Conservation (phyloP, 2,329 filamentous ascomycete genomes). For the Blastomyces emzantsi region DNA sequence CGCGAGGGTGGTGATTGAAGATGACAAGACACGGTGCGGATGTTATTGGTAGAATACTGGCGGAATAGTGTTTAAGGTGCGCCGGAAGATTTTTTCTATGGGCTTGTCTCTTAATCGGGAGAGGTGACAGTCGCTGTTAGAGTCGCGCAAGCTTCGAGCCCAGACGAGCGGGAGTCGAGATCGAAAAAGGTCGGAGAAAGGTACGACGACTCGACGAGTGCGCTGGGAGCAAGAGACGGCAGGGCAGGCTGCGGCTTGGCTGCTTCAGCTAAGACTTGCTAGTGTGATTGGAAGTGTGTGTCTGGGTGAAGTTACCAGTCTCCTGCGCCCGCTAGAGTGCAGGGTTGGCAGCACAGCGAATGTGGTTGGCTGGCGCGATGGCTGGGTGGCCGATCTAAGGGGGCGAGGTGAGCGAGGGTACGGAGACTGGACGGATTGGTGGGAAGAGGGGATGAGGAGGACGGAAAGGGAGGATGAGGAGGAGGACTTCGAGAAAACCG, state of each 20-base stretch:
- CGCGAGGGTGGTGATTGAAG: neutral
- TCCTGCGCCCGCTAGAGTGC: conserved; percentile 3
- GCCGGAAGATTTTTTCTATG: conserved; percentile 4
- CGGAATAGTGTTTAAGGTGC: neutral
- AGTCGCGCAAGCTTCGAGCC: conserved; percentile 1
- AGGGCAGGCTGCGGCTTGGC: neutral
- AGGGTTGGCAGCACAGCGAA: conserved; percentile 5
- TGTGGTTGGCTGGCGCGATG: conserved; percentile 4
- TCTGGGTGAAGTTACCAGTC: conserved; percentile 3
- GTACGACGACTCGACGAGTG: neutral
- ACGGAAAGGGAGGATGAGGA: neutral
- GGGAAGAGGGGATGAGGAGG: neutral
- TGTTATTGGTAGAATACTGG: conserved; percentile 3
- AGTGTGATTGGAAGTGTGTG: conserved; percentile 7
- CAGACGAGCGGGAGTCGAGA: neutral
- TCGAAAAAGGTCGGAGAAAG: conserved; percentile 5
- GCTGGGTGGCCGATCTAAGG: neutral
- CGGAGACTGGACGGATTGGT: neutral
- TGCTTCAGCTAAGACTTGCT: neutral
- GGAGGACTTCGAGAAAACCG: neutral
- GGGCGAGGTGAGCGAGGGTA: neutral
- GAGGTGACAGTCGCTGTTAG: neutral
- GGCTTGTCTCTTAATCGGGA: neutral
- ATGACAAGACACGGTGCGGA: neutral
- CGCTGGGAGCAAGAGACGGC: neutral